Base-by-base conservation (phyloP, 2,329 filamentous ascomycete species). In the Fusarium haematococcum region DNA sequence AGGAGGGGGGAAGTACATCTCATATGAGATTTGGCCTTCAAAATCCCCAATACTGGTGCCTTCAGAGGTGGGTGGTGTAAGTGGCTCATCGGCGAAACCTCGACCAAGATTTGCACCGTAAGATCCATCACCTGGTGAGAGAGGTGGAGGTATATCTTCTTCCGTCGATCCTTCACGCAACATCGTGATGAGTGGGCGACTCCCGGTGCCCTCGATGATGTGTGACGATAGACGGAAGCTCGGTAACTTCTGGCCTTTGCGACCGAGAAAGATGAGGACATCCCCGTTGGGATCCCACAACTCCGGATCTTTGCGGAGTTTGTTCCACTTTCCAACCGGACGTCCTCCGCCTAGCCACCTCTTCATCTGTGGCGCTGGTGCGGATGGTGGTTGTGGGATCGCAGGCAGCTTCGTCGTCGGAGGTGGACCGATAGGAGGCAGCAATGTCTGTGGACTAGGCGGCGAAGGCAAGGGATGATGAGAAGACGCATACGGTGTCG, bases 1-100 rank as follows among this genome's bases (percentile, higher is more conserved):
- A 0, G 90, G 90, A 0, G 90, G 86, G 0, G 91, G 87, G 69
- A 93, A 91, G 81, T 88, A 90, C 80, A 93, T 88, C 77, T 92
- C 87, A 68, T 91, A 91, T 3, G 86, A 88, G 50, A 91, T 88
- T 73, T 88, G 86, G 3, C 88, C 88, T 68, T 90, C 88, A 7
- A 83, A 76, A 14, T 82, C 84, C 30, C 69, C 69, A 11, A 71
- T 52, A 3, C 78, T 76, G 6, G 78, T 76, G 41, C 85, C 84
- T 56, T 88, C 86, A 1, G 86, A 88, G 3, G 84, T 81, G 10
- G 86, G 86, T 8, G 73, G 78, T 18, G 75, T 78, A 23, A 79
- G 65, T 20, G 70, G 74, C 2, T 64, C 67, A 13, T 70, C 69
- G 1, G 65, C 67, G 33, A 70, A 52, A 4, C 73, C 66, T 30